Percentiles rank a stretch among this genome's conserved stretches.
These are phyloP conservation scores for Gaultheria prostrata DNA, from an alignment of 148 eudicot genomes.

Conservation along the genomic window DNA sequence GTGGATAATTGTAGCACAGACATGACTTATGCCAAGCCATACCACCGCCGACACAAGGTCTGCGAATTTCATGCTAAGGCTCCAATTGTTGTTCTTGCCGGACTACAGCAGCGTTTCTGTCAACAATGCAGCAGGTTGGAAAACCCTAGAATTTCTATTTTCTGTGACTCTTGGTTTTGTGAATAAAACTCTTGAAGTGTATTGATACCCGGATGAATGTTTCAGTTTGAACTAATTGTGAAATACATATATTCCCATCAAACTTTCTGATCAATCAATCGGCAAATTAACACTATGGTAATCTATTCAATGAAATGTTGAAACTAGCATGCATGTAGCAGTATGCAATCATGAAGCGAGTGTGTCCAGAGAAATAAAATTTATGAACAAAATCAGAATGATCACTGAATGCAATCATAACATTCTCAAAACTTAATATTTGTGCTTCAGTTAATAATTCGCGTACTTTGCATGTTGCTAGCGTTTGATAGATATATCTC, in stretches of 20 bases:
- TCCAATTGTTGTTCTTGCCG: constrained; percentile 44
- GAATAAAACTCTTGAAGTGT: not conserved
- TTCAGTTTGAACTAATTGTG: constrained; percentile 1
- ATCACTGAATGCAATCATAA: not conserved
- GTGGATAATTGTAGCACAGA: constrained; percentile 62
- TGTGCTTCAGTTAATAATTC: not conserved
- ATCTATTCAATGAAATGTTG: not conserved
- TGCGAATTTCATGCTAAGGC: constrained; percentile 79
- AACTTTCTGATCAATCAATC: not conserved
- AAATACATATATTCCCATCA: not conserved
- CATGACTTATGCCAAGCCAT: constrained; percentile 60
- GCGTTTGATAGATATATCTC: not conserved
- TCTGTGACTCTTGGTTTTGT: not conserved
- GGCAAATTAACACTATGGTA: not conserved
- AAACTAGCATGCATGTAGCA: not conserved
- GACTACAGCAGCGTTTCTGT: constrained; percentile 67
- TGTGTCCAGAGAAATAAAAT: not conserved
- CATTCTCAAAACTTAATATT: not conserved
- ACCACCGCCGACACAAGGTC: constrained; percentile 83
- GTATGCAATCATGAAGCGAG: not conserved
- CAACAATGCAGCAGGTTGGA: constrained; percentile 87
- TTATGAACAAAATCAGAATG: not conserved
- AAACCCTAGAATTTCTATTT: constrained; percentile 12
- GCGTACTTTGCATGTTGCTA: not conserved
- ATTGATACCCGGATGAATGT: not conserved